Conservation (phyloP, 2,329 filamentous ascomycete genomes). For the Epicoccum nigrum region DNA sequence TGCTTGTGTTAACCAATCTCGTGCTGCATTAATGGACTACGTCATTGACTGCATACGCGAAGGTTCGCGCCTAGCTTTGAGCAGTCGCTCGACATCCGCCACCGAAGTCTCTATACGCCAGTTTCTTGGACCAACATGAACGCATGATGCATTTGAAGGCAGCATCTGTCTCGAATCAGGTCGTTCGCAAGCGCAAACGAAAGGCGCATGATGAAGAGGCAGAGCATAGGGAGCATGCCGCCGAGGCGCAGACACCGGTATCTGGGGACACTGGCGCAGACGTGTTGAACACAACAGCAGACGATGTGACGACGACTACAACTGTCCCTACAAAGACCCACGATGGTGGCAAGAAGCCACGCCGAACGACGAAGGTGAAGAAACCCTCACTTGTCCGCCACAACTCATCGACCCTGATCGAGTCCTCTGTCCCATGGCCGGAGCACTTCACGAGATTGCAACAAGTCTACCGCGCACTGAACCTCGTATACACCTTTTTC, state of each 20-base stretch:
- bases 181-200: constrained; percentile 54
- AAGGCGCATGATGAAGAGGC: constrained; percentile 27
- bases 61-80: constrained; percentile 5
- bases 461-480: constrained; percentile 81
- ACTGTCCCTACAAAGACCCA: constrained; percentile 62
- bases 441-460: constrained; percentile 73
- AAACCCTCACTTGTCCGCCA: constrained; percentile 50
- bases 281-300: constrained; percentile 10
- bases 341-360: constrained; percentile 62
- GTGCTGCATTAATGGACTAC: not conserved
- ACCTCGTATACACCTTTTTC: constrained; percentile 93
- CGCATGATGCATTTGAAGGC: constrained; percentile 44
- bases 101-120: not conserved
- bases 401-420: constrained; percentile 57
- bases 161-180: constrained; percentile 52
- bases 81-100: constrained; percentile 1
- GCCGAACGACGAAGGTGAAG: constrained; percentile 50
- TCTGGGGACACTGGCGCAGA: constrained; percentile 6
- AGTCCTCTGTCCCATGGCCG: constrained; percentile 71
- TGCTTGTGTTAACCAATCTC: too few species aligned
- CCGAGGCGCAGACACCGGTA: constrained; percentile 12
- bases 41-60: constrained; percentile 9
- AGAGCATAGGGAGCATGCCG: constrained; percentile 25
- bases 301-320: constrained; percentile 44
- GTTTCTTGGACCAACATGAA: not conserved